Conservation (phyloP, 2,329 filamentous ascomycete genomes). For the Botryotinia narcissicola region DNA sequence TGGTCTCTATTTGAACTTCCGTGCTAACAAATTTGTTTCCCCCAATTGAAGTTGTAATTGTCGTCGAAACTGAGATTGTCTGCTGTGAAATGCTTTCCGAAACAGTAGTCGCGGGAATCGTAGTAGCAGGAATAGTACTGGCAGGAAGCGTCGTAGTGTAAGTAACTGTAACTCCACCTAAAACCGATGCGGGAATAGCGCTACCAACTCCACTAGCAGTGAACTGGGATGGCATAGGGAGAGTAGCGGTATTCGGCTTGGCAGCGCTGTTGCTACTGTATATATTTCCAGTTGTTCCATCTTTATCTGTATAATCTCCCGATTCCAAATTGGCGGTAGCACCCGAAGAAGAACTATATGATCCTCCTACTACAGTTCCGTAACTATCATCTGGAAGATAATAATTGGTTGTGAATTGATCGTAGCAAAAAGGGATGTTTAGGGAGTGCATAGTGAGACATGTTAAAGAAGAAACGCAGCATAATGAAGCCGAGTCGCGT, state of each 20-base stretch:
- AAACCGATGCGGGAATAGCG: conserved; percentile 45
- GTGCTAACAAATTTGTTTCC: neutral
- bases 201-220: conserved; percentile 47
- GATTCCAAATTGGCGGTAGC: conserved; percentile 45
- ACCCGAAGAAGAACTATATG: conserved; percentile 42
- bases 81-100: neutral
- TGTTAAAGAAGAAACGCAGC: conserved; percentile 31
- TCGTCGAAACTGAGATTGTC: neutral
- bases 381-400: conserved; percentile 47
- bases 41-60: neutral
- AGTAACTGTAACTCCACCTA: conserved; percentile 43
- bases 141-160: conserved; percentile 30
- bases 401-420: conserved; percentile 52
- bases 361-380: conserved; percentile 46
- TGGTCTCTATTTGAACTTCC: neutral
- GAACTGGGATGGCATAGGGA: conserved; percentile 46
- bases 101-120: conserved; percentile 19
- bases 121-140: conserved; percentile 28
- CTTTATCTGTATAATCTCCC: conserved; percentile 44
- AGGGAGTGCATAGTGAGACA: conserved; percentile 36
- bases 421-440: conserved; percentile 50
- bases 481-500: conserved; percentile 28
- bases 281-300: conserved; percentile 45
- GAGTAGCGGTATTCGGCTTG: conserved; percentile 45
- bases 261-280: conserved; percentile 41